phyloP scores from a whole-genome alignment of 2,329 filamentous ascomycete genomes.

The Aureobasidium namibiae region DNA sequence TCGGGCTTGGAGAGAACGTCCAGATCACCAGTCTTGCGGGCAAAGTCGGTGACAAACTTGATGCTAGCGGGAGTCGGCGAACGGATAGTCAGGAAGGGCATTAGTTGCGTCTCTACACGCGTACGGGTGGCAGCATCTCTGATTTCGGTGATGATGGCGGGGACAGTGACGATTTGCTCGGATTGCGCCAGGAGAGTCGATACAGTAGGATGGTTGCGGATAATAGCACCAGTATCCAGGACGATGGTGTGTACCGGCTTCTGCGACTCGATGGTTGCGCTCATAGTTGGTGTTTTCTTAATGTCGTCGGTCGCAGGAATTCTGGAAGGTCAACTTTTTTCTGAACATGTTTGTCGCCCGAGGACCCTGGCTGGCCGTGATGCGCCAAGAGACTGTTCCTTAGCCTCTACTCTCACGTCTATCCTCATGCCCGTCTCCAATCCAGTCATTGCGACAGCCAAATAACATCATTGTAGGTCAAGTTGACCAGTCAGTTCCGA shows the following conservation, averaged over 20 bases:
- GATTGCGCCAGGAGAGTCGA: constrained; percentile 73
- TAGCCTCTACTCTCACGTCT: background rate
- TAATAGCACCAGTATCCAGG: constrained; percentile 84
- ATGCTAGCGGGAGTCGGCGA: constrained; percentile 68
- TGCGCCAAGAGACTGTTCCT: background rate
- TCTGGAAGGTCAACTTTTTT: background rate
- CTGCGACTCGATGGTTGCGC: constrained; percentile 23
- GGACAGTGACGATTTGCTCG: constrained; percentile 72
- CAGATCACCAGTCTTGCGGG: constrained; percentile 80
- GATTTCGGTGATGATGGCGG: constrained; percentile 80
- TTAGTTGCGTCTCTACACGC: constrained; percentile 73
- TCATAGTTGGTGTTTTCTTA: background rate
- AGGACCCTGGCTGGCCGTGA: background rate
- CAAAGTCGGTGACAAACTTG: constrained; percentile 74
- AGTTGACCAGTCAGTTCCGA: background rate
- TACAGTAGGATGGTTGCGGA: constrained; percentile 82
- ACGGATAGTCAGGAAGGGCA: constrained; percentile 75
- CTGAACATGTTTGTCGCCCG: background rate
- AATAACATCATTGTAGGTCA: background rate
- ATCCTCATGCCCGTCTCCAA: background rate
- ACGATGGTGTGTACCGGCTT: constrained; percentile 78
- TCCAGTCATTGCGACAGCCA: too few species aligned
- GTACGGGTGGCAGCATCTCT: constrained; percentile 71
- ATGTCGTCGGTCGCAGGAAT: background rate
- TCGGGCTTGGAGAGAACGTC: constrained; percentile 82